Conservation (phyloP, 768 basidiomycete species). For the Kwoniella pini region DNA sequence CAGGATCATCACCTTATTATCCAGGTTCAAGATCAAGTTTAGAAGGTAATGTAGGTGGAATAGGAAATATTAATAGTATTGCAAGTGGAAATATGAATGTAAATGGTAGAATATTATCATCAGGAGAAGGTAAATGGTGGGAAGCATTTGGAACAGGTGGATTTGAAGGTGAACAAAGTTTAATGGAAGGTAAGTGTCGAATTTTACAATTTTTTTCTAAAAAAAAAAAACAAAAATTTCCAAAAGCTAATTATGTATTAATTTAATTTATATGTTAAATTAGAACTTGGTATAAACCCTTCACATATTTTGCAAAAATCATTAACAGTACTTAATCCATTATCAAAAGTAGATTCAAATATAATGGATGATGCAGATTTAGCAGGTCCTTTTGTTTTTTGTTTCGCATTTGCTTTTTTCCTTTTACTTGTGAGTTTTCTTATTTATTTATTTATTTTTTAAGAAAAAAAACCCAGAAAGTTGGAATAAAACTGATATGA, state of each 20-base stretch:
- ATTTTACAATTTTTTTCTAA: no score
- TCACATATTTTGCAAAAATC: conserved; percentile 92
- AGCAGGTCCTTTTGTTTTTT: conserved; percentile 91
- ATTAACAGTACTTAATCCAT: conserved; percentile 90
- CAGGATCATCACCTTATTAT: conserved; percentile 38
- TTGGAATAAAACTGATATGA: no score
- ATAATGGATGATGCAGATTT: conserved; percentile 99
- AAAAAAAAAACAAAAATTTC: no score
- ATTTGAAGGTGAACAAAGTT: conserved; percentile 90
- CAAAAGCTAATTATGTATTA: no score
- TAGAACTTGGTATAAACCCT: conserved; percentile 99
- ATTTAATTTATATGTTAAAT: no score
- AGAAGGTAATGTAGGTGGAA: conserved; percentile 35
- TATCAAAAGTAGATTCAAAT: conserved; percentile 75
- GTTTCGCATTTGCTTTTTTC: conserved; percentile 90
- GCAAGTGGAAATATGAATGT: conserved; percentile 53
- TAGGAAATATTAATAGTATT: conserved; percentile 61
- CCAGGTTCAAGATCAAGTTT: conserved; percentile 33
- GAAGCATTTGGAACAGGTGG: conserved; percentile 94
- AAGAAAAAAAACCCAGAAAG: no score
- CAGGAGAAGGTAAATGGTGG: conserved; percentile 80
- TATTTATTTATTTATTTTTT: background rate
- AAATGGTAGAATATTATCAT: conserved; percentile 64
- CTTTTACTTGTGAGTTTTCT: conserved; percentile 75
- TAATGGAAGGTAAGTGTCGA: conserved; percentile 76